Conservation (phyloP, 2,329 filamentous ascomycete genomes). For the Alternaria incomplexa region DNA sequence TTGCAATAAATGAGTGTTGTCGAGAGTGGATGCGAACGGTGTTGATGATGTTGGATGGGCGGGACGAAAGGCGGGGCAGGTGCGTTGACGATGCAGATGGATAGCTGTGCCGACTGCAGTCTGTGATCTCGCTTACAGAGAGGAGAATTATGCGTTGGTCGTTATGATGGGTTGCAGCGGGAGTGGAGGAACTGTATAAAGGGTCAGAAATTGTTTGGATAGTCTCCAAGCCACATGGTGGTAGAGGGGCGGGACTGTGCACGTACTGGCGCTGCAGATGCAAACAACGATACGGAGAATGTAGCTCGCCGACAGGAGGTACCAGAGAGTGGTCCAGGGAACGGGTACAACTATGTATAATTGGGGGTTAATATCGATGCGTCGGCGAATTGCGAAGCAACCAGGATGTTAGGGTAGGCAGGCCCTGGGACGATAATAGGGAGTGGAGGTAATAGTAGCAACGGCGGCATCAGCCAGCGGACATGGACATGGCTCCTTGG, state of each 20-base stretch:
- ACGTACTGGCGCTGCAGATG: slow-evolving; percentile 22
- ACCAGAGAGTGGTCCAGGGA: slow-evolving; percentile 25
- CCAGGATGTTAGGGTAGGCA: slow-evolving; percentile 30
- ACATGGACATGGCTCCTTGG: slow-evolving; percentile 33
- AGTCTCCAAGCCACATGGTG: slow-evolving; percentile 5
- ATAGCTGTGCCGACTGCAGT: slow-evolving; percentile 6
- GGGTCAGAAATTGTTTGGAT: slow-evolving; percentile 6
- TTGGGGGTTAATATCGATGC: slow-evolving; percentile 28
- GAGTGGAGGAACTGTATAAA: slow-evolving; percentile 3
- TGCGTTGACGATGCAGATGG: slow-evolving; percentile 9
- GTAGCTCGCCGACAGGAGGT: slow-evolving; percentile 20
- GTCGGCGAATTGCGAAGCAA: slow-evolving; percentile 35
- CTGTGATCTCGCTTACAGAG: slow-evolving; percentile 7
- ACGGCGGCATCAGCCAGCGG: slow-evolving; percentile 37
- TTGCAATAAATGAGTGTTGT: neutral
- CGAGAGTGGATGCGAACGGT: neutral
- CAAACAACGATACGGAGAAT: slow-evolving; percentile 17
- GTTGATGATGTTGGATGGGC: slow-evolving; percentile 2
- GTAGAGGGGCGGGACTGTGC: slow-evolving; percentile 11
- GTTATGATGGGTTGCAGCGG: slow-evolving; percentile 8
- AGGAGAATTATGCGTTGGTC: slow-evolving; percentile 1
- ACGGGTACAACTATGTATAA: slow-evolving; percentile 21
- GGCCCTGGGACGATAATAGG: slow-evolving; percentile 35
- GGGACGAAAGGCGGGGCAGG: slow-evolving; percentile 16
- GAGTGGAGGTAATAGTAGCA: slow-evolving; percentile 28